Conservation (phyloP, 75 land plant species). For the Pinus albicaulis region DNA sequence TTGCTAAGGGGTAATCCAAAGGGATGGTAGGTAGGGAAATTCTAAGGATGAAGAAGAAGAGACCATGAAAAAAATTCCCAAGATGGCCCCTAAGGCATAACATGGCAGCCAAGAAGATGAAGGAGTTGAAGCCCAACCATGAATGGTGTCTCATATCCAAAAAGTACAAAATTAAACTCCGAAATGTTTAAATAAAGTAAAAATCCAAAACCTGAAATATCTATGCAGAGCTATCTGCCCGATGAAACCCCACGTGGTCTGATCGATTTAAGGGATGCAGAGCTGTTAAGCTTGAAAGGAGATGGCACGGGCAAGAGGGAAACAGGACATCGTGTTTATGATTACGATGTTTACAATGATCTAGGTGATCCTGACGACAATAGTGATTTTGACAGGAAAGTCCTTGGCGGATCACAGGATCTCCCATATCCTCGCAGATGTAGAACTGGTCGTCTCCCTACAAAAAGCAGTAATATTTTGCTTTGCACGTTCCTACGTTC, state of each 20-base stretch:
- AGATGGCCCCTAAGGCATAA: too few relatives aligned
- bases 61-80: too few relatives aligned
- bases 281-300: slow-evolving; percentile 12
- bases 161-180: too few relatives aligned
- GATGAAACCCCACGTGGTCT: slow-evolving; percentile 22
- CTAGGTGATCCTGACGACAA: slow-evolving; percentile 18
- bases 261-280: slow-evolving; percentile 7
- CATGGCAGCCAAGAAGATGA: too few relatives aligned
- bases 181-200: too few relatives aligned
- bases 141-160: too few relatives aligned
- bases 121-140: too few relatives aligned
- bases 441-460: slow-evolving; percentile 19
- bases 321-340: slow-evolving; percentile 15
- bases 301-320: slow-evolving; percentile 16
- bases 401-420: slow-evolving; percentile 17
- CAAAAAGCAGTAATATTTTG: slow-evolving; percentile 16
- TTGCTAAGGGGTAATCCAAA: too few relatives aligned
- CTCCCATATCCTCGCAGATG: slow-evolving; percentile 30
- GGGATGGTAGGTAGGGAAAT: too few relatives aligned
- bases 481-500: too few relatives aligned
- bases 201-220: too few relatives aligned
- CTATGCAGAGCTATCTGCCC: slow-evolving; percentile 19
- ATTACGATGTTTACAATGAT: slow-evolving; percentile 29
- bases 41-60: too few relatives aligned
- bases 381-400: neutral